Evolutionary conservation across 2,329 filamentous ascomycete species (phyloP).

Genomic region (Colletotrichum kahawae): DNA sequence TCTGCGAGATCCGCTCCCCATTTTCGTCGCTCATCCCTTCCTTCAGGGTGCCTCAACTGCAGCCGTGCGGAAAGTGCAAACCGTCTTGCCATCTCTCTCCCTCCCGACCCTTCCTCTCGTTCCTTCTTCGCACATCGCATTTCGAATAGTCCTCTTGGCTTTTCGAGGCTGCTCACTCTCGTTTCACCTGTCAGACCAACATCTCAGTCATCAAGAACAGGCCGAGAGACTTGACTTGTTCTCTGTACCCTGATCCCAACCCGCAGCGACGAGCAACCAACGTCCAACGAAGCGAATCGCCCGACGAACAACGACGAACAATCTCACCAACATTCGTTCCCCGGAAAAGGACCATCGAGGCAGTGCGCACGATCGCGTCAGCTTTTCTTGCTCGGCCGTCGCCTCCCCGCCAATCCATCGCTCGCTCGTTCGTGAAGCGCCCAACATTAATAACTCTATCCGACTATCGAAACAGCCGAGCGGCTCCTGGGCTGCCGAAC

Average conservation of each 20-base stretch:
- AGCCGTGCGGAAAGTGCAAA: neutral
- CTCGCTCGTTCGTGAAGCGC: neutral
- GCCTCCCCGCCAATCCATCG: neutral
- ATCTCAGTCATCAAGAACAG: neutral
- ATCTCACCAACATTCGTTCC: neutral
- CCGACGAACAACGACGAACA: neutral
- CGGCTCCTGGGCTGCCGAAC: neutral
- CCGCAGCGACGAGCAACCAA: neutral
- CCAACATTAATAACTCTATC: neutral
- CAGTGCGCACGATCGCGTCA: conserved; percentile 11
- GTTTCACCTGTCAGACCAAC: neutral
- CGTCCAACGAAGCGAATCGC: neutral
- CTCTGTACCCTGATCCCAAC: neutral
- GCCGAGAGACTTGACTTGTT: neutral
- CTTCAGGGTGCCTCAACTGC: neutral
- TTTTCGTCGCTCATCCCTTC: conserved; percentile 1
- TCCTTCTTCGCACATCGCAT: conserved; percentile 3
- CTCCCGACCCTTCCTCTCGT: neutral
- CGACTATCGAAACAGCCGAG: conserved; percentile 12
- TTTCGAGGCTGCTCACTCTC: conserved; percentile 3
- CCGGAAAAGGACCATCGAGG: neutral
- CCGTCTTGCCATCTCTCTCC: neutral
- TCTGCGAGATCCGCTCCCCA: neutral
- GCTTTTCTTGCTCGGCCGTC: neutral
- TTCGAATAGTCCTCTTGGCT: neutral